Percentiles rank a stretch among this genome's conserved stretches.
These are phyloP conservation scores for Apiotrichum laibachii DNA, from an alignment of 1,284 basidiomycete species.

Conservation along the genomic window DNA sequence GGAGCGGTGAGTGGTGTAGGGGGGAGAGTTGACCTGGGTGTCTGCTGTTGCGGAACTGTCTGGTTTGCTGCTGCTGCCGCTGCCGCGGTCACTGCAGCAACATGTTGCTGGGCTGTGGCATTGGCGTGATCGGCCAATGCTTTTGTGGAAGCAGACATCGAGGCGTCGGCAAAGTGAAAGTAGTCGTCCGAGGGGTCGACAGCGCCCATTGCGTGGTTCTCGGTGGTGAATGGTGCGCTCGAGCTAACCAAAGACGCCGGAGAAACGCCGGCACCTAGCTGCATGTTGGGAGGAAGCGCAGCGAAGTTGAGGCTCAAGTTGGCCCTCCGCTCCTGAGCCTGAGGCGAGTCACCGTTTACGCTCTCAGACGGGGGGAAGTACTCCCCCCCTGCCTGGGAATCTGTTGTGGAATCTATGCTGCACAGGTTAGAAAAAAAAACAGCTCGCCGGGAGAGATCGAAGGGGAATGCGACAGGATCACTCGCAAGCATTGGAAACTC, in stretches of 20 bases:
- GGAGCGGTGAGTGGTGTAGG: constrained; percentile 7
- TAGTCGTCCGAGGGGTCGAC: constrained; percentile 37
- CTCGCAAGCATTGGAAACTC: constrained; percentile 13
- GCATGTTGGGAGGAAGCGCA: constrained; percentile 24
- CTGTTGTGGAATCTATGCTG: constrained; percentile 41
- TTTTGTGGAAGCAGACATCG: constrained; percentile 17
- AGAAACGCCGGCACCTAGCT: constrained; percentile 25
- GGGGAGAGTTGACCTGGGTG: neutral
- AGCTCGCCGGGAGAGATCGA: neutral
- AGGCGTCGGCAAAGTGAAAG: constrained; percentile 36
- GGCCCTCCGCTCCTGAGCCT: constrained; percentile 25
- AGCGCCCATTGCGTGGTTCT: constrained; percentile 22
- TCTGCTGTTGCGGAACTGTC: neutral
- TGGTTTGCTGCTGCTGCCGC: constrained; percentile 1
- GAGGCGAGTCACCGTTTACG: constrained; percentile 24
- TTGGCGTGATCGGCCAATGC: constrained; percentile 2
- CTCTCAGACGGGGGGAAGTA: constrained; percentile 38
- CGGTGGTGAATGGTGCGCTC: constrained; percentile 40
- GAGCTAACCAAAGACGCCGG: constrained; percentile 37
- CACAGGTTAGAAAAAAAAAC: neutral
- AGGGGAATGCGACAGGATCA: neutral
- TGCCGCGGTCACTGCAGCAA: constrained; percentile 7
- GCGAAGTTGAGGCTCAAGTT: constrained; percentile 42
- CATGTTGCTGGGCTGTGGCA: constrained; percentile 4
- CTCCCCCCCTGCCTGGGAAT: constrained; percentile 45